phyloP scores from a whole-genome alignment of 2,329 filamentous ascomycete genomes.

The Neofusicoccum sp. region DNA sequence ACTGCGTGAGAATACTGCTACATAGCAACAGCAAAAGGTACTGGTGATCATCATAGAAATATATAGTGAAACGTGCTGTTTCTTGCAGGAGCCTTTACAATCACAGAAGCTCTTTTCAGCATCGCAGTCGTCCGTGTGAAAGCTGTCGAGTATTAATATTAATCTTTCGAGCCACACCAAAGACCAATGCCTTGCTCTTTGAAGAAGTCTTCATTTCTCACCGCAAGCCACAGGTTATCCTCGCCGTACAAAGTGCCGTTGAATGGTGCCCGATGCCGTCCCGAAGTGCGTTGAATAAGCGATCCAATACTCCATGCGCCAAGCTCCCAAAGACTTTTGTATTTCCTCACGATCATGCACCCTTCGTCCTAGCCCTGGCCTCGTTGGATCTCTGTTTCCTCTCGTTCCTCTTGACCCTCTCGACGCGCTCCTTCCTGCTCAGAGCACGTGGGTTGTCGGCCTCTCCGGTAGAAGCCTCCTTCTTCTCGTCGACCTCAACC shows the following conservation, averaged over 20 bases:
- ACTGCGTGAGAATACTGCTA: no score
- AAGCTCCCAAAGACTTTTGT: neutral
- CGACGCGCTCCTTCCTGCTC: conserved; percentile 62
- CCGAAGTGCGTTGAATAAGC: conserved; percentile 2
- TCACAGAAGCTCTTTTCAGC: no score
- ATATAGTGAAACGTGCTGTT: no score
- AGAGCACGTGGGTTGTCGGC: conserved; percentile 61
- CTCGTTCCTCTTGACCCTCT: conserved; percentile 44
- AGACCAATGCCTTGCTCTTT: neutral
- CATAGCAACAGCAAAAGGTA: no score
- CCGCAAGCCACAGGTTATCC: neutral
- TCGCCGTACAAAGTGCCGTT: neutral
- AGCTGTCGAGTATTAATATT: no score
- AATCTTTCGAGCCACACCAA: no score
- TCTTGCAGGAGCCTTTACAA: no score
- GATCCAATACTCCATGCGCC: conserved; percentile 21
- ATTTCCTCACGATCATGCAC: neutral
- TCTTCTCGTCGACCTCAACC: conserved; percentile 81
- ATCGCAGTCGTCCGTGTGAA: no score
- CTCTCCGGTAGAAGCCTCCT: conserved; percentile 66
- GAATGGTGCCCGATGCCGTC: neutral
- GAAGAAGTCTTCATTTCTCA: neutral
- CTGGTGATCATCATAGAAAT: no score
- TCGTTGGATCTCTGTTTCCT: conserved; percentile 57
- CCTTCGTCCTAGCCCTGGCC: conserved; percentile 64